Evolutionary conservation across 805 yeast genomes (phyloP), one percentile per base, ranked within the genome.

Genomic region (Priceomyces medius): DNA sequence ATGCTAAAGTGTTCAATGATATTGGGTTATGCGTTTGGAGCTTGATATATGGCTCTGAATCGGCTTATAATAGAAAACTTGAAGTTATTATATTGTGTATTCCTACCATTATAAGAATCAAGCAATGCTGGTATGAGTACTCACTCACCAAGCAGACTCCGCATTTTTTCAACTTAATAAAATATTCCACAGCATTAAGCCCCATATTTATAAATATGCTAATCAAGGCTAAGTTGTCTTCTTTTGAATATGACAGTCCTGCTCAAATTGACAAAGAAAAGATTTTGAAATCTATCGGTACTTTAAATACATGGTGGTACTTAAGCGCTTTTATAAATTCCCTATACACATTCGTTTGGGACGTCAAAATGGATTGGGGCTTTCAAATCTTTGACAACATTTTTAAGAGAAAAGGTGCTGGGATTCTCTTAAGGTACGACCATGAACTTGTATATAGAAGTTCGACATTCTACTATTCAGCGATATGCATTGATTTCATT

Each of bases 301-400:
- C 7, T 2, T 51, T 68, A 4, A 61, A 71, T 43, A 38, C 49
- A 2, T 57, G 68, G 53, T 77, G 81, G 82, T 71, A 68, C 41
- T 31, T 70, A 2, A 54, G 62, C 4, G 64, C 72, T 3, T 54
- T 82, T 1, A 53, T 85, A 31, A 88, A 86, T 57, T 85, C 98
- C 0, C 53, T 79, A 0, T 93, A 85, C 59, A 77, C 95, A 12
- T 85, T 88, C 45, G 66, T 79, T 41, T 93, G 99, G 99, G 99
- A 93, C 61, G 62, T 91, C 9, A 75, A 76, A 38, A 79, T 80
- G 74, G 99, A 93, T 66, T 93, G 99, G 99, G 80, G 81, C 33
- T 70, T 88, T 37, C 74, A 76, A 8, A 53, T 85, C 7, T 69
- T 85, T 52, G 70, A 68, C 34, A 46, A 45, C 3, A 28, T 64